Evolutionary conservation across 805 yeast genomes (phyloP).

Genomic region (Metahyphopichia silvanorum): DNA sequence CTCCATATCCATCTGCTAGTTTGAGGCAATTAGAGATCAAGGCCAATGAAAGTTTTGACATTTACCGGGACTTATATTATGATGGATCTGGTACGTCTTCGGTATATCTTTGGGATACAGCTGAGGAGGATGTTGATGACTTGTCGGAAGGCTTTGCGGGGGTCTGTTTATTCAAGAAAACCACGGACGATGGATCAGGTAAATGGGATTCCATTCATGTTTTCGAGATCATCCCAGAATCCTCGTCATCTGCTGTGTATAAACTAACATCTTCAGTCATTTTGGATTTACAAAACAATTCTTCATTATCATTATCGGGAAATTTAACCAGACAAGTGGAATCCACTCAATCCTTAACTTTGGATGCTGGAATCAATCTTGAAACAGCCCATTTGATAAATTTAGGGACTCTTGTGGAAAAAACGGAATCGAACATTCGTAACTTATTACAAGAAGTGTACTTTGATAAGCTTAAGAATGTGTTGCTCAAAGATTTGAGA

Average conservation of each 20-base stretch:
- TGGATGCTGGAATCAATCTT: conserved; percentile 32
- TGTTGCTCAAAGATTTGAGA: conserved; percentile 50
- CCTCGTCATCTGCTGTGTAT: conserved; percentile 44
- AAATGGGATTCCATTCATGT: conserved; percentile 95
- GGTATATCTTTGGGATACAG: conserved; percentile 88
- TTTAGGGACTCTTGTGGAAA: conserved; percentile 83
- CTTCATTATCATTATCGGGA: conserved; percentile 60
- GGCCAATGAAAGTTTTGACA: conserved; percentile 88
- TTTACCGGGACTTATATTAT: conserved; percentile 89
- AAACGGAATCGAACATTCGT: conserved; percentile 81
- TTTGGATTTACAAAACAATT: conserved; percentile 50
- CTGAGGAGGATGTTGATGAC: conserved; percentile 42
- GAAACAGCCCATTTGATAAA: conserved; percentile 77
- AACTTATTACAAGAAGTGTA: conserved; percentile 89
- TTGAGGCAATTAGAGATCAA: conserved; percentile 73
- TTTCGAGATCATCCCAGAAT: conserved; percentile 60
- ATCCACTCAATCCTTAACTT: conserved; percentile 41
- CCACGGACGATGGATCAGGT: conserved; percentile 47
- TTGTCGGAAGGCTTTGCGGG: conserved; percentile 75
- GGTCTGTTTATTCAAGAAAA: conserved; percentile 80
- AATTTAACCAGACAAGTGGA: conserved; percentile 82
- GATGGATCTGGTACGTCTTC: conserved; percentile 86
- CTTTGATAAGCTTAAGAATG: conserved; percentile 90
- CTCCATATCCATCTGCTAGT: conserved; percentile 66
- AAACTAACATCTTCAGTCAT: conserved; percentile 86